These are phyloP conservation scores for Solanum medicagineum DNA, from an alignment of 257 asterid species.

Conservation along the genomic window DNA sequence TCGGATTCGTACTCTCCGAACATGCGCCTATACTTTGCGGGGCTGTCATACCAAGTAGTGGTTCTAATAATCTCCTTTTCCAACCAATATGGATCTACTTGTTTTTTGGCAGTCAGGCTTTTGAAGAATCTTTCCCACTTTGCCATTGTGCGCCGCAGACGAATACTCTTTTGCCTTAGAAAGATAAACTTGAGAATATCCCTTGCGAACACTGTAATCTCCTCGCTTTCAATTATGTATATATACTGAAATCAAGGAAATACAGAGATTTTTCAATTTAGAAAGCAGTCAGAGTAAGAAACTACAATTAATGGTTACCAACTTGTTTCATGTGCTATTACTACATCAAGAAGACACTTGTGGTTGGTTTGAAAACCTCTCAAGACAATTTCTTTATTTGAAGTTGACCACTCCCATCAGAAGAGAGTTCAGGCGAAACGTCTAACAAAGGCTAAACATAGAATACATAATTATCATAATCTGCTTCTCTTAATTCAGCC, in stretches of 20 bases:
- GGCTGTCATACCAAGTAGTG: conserved; percentile 44
- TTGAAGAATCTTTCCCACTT: conserved; percentile 23
- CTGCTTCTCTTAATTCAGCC: neutral
- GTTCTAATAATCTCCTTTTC: conserved; percentile 43
- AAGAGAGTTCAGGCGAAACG: neutral
- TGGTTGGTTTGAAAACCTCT: neutral
- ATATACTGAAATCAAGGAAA: conserved; percentile 43
- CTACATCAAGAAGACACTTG: neutral
- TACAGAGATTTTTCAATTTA: neutral
- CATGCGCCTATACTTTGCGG: conserved; percentile 29
- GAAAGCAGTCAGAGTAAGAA: neutral
- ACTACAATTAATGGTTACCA: neutral
- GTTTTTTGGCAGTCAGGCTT: conserved; percentile 5
- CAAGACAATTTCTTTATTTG: neutral
- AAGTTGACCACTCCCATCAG: neutral
- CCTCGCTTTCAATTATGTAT: conserved; percentile 53
- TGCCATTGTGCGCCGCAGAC: conserved; percentile 32
- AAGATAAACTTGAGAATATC: conserved; percentile 46
- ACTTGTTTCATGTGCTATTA: neutral
- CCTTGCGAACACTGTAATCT: conserved; percentile 28
- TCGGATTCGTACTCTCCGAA: conserved; percentile 1
- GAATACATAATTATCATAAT: neutral
- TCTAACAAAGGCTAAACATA: neutral
- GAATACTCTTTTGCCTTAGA: conserved; percentile 42
- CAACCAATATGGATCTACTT: conserved; percentile 43